phyloP scores from a whole-genome alignment of 352 stramenopile species.

The Phytophthora palmivora region DNA sequence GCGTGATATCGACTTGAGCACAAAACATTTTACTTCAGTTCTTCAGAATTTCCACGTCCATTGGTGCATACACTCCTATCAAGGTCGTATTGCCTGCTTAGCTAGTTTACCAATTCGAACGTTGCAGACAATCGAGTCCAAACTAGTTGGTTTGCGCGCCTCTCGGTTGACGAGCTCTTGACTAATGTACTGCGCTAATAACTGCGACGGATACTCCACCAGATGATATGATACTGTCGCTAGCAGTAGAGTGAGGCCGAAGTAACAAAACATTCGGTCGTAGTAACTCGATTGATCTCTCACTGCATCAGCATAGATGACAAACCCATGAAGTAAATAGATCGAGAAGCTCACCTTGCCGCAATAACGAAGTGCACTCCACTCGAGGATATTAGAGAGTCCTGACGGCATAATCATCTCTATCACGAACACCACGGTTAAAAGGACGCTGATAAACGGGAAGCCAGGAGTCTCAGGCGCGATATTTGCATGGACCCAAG shows the following conservation, averaged over 20 bases:
- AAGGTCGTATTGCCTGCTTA: background rate
- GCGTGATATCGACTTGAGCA: too few relatives aligned
- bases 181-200: slow-evolving; percentile 33
- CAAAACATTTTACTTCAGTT: too few relatives aligned
- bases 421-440: slow-evolving; percentile 40
- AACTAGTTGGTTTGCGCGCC: background rate
- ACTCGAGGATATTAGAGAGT: slow-evolving; percentile 22
- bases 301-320: slow-evolving; percentile 29
- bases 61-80: background rate
- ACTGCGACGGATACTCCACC: slow-evolving; percentile 51
- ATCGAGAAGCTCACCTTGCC: slow-evolving; percentile 57
- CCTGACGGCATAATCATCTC: slow-evolving; percentile 41
- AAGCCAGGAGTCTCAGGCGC: slow-evolving; percentile 16
- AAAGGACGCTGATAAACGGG: slow-evolving; percentile 33
- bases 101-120: background rate
- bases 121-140: background rate
- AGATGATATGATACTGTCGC: slow-evolving; percentile 43
- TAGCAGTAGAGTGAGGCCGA: slow-evolving; percentile 36
- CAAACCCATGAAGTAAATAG: slow-evolving; percentile 49
- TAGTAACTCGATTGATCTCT: slow-evolving; percentile 18
- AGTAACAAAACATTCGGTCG: slow-evolving; percentile 30
- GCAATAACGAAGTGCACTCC: slow-evolving; percentile 32
- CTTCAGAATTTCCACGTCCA: too few relatives aligned
- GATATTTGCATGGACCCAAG: slow-evolving; percentile 22
- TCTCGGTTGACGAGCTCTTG: slow-evolving; percentile 12